A percentile compares a stretch with the other conserved stretches of the same genome.
Conservation (phyloP, 2,329 filamentous ascomycete genomes). For the Pleoardoris graminearum region DNA sequence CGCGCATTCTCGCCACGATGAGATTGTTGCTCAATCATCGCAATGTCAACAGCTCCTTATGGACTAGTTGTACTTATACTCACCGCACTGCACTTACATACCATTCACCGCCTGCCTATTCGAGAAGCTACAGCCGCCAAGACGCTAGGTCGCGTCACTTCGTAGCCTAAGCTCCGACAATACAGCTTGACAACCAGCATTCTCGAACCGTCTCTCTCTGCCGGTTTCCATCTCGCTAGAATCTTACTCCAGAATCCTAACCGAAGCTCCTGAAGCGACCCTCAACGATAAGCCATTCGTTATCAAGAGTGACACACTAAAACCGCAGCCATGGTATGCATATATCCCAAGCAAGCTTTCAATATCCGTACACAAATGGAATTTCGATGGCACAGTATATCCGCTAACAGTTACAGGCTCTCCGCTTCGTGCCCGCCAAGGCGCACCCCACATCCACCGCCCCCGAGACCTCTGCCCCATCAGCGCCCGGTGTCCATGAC, state of each 20-base stretch:
- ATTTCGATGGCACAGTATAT: not conserved
- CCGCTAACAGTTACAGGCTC: slow-evolving; percentile 60
- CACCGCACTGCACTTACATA: no score
- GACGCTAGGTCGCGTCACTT: slow-evolving; percentile 5
- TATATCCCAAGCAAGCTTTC: not conserved
- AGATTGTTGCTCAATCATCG: no score
- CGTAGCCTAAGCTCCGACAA: slow-evolving; percentile 7
- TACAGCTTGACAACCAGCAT: not conserved
- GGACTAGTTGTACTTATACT: not conserved
- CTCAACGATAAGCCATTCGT: not conserved
- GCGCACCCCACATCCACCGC: slow-evolving; percentile 62
- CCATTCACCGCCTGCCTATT: slow-evolving; percentile 4
- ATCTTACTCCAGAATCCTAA: not conserved
- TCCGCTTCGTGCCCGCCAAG: slow-evolving; percentile 82
- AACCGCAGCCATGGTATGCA: slow-evolving; percentile 2
- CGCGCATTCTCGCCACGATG: no score
- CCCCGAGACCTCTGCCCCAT: slow-evolving; percentile 69
- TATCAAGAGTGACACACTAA: not conserved
- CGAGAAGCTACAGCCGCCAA: slow-evolving; percentile 4
- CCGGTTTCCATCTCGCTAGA: not conserved
- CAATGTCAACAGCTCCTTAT: not conserved
- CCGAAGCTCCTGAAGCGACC: not conserved
- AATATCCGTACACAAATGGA: not conserved
- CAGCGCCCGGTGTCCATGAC: slow-evolving; percentile 90
- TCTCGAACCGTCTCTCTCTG: not conserved